These are phyloP conservation scores for Breynia disticha DNA, from an alignment of 441 rosid species.

Conservation along the genomic window DNA sequence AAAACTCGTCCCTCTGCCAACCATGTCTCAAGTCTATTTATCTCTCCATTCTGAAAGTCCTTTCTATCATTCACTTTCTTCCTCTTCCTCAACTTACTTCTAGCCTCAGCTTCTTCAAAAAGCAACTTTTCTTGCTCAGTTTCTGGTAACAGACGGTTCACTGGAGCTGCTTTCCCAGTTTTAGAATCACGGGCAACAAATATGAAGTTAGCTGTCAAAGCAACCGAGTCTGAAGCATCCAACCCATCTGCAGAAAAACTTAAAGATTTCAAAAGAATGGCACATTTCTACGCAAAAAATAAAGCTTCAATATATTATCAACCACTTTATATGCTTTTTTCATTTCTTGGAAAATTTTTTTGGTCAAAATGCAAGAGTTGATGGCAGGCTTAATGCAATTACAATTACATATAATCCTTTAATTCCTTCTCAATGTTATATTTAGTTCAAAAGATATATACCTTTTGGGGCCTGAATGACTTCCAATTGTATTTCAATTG, in stretches of 20 bases:
- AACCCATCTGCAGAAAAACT: conserved; percentile 34
- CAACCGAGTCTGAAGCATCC: conserved; percentile 40
- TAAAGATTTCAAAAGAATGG: too few relatives aligned
- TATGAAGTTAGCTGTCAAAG: conserved; percentile 64
- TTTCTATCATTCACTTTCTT: conserved; percentile 44
- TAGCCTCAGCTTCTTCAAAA: conserved; percentile 64
- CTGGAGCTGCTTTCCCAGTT: conserved; percentile 66
- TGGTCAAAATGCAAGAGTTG: too few relatives aligned
- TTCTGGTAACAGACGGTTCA: conserved; percentile 57
- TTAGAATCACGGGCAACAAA: conserved; percentile 78
- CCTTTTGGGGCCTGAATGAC: conserved; percentile 48
- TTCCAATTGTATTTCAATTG: conserved; percentile 73
- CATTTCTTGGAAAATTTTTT: too few relatives aligned
- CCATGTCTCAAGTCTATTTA: conserved; percentile 36
- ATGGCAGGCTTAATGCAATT: too few relatives aligned
- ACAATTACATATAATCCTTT: too few relatives aligned
- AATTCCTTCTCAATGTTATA: too few relatives aligned
- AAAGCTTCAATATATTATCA: too few relatives aligned
- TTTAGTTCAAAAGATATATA: too few relatives aligned
- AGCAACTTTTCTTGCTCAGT: conserved; percentile 50
- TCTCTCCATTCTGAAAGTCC: conserved; percentile 34
- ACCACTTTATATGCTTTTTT: too few relatives aligned
- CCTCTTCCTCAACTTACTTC: conserved; percentile 50
- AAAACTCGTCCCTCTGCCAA: conserved; percentile 67
- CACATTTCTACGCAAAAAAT: too few relatives aligned